Conservation (phyloP, 192 early-diverging fungal genomes). For the Gonapodya sp. region DNA sequence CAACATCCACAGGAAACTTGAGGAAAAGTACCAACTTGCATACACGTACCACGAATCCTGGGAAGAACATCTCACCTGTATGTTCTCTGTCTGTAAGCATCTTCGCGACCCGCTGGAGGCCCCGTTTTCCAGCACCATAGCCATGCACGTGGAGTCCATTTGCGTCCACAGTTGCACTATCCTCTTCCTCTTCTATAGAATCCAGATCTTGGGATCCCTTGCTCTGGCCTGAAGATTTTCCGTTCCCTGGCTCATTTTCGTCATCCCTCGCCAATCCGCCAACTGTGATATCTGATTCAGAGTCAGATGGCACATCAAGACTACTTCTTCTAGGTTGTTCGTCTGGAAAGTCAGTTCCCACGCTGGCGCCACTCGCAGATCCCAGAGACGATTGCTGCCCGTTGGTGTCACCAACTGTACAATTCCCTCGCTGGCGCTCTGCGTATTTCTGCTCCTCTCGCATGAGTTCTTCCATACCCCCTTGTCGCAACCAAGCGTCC, state of each 20-base stretch:
- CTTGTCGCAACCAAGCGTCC: not conserved
- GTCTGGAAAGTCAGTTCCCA: not conserved
- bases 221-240: not conserved
- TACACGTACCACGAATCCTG: not conserved
- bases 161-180: not conserved
- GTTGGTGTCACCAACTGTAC: too few relatives aligned
- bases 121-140: not conserved
- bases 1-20: not conserved
- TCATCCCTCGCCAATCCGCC: not conserved
- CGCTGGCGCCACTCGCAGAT: not conserved
- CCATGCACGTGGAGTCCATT: not conserved
- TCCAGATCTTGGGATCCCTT: not conserved
- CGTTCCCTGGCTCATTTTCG: not conserved
- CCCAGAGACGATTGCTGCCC: too few relatives aligned
- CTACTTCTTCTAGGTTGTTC: not conserved
- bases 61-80: not conserved
- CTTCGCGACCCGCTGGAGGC: not conserved
- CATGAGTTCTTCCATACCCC: not conserved
- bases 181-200: not conserved
- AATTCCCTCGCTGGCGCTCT: not conserved
- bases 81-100: not conserved
- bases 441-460: not conserved
- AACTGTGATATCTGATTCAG: not conserved
- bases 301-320: not conserved
- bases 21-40: not conserved